phyloP scores from a whole-genome alignment of 805 yeast species.

The Nakazawaea pomicola region DNA sequence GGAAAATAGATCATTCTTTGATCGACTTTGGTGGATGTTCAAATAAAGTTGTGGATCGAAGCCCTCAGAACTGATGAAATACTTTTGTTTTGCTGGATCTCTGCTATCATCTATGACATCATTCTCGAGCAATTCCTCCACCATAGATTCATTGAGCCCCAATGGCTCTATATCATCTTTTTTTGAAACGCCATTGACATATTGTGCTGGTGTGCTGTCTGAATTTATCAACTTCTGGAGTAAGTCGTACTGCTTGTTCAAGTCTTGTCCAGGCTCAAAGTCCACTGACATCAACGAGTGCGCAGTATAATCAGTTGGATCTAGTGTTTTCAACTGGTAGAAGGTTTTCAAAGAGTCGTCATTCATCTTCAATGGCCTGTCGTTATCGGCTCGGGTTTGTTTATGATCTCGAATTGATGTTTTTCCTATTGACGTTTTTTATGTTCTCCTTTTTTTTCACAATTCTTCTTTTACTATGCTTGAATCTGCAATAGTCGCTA shows the following conservation, averaged over 20 bases:
- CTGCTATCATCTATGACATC: conserved; percentile 33
- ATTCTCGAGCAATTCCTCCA: conserved; percentile 34
- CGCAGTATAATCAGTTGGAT: conserved; percentile 28
- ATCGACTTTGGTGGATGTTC: conserved; percentile 50
- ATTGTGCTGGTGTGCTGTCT: background rate
- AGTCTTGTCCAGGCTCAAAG: conserved; percentile 12
- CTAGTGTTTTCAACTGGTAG: conserved; percentile 38
- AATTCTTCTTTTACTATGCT: background rate
- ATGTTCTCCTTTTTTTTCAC: background rate
- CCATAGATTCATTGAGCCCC: conserved; percentile 43
- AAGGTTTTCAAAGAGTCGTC: conserved; percentile 25
- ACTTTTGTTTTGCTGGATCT: conserved; percentile 32
- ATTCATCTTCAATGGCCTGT: conserved; percentile 10
- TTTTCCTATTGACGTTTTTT: background rate
- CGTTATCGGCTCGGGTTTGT: background rate
- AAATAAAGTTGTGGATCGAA: conserved; percentile 56
- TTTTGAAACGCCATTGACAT: background rate
- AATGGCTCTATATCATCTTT: conserved; percentile 42
- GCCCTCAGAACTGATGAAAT: conserved; percentile 49
- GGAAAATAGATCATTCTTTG: conserved; percentile 41
- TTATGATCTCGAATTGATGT: background rate
- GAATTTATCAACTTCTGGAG: conserved; percentile 12
- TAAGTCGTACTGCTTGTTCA: conserved; percentile 11
- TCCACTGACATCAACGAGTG: conserved; percentile 9
- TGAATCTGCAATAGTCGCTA: background rate